Evolutionary conservation across 768 basidiomycete species (phyloP).

Genomic region (Paxillus involutus): DNA sequence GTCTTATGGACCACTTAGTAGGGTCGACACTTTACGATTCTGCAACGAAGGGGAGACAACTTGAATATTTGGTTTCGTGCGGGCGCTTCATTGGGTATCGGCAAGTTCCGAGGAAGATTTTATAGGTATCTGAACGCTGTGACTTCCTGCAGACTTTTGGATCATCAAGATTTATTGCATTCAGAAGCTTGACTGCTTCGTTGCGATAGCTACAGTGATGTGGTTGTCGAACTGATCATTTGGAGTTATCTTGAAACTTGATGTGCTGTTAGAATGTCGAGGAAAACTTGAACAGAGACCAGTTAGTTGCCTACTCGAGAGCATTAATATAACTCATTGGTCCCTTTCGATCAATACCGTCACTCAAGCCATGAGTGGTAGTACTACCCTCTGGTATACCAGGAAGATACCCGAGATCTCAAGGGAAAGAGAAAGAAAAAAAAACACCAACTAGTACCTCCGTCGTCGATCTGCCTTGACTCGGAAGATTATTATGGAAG

Average conservation of each 20-base stretch:
- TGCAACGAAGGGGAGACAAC: slow-evolving; percentile 19
- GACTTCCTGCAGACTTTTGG: slow-evolving; percentile 24
- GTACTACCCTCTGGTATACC: not conserved
- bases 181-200: slow-evolving; percentile 18
- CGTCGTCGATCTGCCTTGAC: not conserved
- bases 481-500: slow-evolving; percentile 31
- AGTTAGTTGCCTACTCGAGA: too few species aligned
- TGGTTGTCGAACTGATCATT: slow-evolving; percentile 2
- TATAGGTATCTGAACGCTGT: slow-evolving; percentile 9
- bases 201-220: slow-evolving; percentile 30
- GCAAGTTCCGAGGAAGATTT: slow-evolving; percentile 22
- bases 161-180: slow-evolving; percentile 25
- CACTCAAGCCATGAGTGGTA: too few species aligned
- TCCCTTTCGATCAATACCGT: too few species aligned
- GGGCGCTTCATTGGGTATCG: slow-evolving; percentile 5
- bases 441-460: not conserved
- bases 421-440: too few species aligned
- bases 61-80: not conserved
- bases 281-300: too few species aligned
- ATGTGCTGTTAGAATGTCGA: too few species aligned
- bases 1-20: slow-evolving; percentile 4
- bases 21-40: slow-evolving; percentile 17
- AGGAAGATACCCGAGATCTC: not conserved
- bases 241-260: slow-evolving; percentile 3
- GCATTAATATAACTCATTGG: too few species aligned